These are phyloP conservation scores for Chlamydomonas incerta DNA, from an alignment of 139 green algal species.

Conservation along the genomic window DNA sequence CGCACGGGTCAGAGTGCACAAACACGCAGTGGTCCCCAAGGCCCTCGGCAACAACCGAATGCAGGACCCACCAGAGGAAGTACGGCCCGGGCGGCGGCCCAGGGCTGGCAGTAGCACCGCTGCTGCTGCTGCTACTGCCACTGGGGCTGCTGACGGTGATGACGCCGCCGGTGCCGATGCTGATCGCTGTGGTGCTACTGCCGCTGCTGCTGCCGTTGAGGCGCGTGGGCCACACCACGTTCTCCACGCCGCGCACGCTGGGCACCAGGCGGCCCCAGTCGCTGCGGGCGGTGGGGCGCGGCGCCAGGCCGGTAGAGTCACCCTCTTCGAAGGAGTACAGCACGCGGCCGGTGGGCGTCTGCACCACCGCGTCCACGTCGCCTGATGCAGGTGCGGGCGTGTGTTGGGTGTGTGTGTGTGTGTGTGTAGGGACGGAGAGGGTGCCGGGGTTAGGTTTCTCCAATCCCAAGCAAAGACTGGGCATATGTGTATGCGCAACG, in stretches of 20 bases:
- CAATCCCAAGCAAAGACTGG: no score
- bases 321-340: neutral
- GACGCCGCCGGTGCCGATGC: no score
- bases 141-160: no score
- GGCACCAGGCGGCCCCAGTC: neutral
- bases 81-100: neutral
- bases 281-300: neutral
- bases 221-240: neutral
- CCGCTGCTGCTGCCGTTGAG: neutral
- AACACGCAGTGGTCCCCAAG: no score
- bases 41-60: no score
- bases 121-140: no score
- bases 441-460: neutral
- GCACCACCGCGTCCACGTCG: neutral
- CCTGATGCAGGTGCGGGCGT: neutral
- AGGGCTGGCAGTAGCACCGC: no score
- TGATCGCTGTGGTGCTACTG: no score
- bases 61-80: slow-evolving; percentile 3
- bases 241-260: neutral
- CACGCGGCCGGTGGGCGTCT: slow-evolving; percentile 10
- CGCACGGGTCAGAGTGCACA: no score
- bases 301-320: neutral
- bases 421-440: neutral
- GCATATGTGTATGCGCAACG: no score
- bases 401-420: no score